These are phyloP conservation scores for Amborella trichopoda DNA, from an alignment of 164 flowering plant genomes.

Conservation along the genomic window DNA sequence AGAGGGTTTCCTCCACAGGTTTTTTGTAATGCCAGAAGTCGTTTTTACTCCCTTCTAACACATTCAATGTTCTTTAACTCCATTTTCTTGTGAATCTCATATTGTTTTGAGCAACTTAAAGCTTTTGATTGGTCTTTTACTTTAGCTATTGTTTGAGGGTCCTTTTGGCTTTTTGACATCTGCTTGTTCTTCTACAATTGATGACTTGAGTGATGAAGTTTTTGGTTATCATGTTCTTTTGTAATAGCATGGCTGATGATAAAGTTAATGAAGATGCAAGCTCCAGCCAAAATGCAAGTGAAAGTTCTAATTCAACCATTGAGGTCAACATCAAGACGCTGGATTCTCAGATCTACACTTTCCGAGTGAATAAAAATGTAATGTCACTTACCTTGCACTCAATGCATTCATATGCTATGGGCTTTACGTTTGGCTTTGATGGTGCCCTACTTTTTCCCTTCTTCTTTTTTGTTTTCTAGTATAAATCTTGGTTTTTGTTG, in stretches of 20 bases:
- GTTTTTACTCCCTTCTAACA: too few species aligned
- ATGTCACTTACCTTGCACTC: constrained; percentile 4
- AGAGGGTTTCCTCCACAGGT: too few species aligned
- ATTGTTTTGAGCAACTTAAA: too few species aligned
- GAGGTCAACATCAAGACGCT: constrained; percentile 87
- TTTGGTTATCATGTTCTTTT: background rate
- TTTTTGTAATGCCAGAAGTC: too few species aligned
- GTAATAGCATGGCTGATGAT: constrained; percentile 48
- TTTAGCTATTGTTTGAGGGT: too few species aligned
- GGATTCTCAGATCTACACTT: constrained; percentile 66
- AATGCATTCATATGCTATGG: background rate
- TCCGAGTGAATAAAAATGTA: constrained; percentile 68
- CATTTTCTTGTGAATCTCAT: too few species aligned
- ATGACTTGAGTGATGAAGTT: too few species aligned
- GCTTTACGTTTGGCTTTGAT: background rate
- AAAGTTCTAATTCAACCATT: constrained; percentile 40
- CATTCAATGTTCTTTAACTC: too few species aligned
- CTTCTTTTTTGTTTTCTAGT: background rate
- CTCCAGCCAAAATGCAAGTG: constrained; percentile 25
- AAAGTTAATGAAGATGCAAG: constrained; percentile 39
- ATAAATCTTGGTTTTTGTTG: background rate
- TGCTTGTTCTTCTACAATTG: too few species aligned
- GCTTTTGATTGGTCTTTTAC: too few species aligned
- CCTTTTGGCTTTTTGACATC: too few species aligned
- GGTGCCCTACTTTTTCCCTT: background rate